phyloP scores from a whole-genome alignment of 345 rosid genomes.

The Heritiera littoralis region DNA sequence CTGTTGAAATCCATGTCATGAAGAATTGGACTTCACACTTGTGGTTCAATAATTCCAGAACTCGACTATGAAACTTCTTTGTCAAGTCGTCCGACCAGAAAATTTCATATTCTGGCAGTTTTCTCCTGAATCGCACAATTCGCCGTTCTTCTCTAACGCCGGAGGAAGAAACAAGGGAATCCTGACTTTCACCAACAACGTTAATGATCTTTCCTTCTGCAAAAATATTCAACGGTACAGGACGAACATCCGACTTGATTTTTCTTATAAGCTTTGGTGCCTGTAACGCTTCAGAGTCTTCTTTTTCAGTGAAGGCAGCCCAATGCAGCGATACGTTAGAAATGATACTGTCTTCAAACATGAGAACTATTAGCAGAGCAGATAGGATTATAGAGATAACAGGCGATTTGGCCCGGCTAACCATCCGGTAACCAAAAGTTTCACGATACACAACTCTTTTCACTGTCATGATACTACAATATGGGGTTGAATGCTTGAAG shows the following conservation, averaged over 20 bases:
- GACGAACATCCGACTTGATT: not conserved
- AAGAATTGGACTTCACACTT: conserved; percentile 59
- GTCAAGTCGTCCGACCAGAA: conserved; percentile 53
- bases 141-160: conserved; percentile 48
- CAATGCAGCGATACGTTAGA: conserved; percentile 23
- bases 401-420: conserved; percentile 29
- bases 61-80: conserved; percentile 50
- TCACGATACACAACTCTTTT: conserved; percentile 26
- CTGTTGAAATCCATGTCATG: conserved; percentile 89
- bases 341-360: conserved; percentile 38
- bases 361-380: conserved; percentile 38
- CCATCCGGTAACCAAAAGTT: conserved; percentile 22
- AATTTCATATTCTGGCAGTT: conserved; percentile 44
- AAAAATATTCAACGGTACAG: not conserved
- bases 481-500: not conserved
- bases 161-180: conserved; percentile 44
- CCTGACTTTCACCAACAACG: not conserved
- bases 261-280: not conserved
- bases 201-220: not conserved
- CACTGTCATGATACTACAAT: not conserved
- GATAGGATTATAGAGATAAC: conserved; percentile 28
- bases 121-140: conserved; percentile 48
- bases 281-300: not conserved
- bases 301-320: not conserved
- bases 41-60: conserved; percentile 46